A percentile compares a stretch with the other conserved stretches of the same genome.
Evolutionary conservation across 2,329 filamentous ascomycete genomes (phyloP).

Genomic region (Epicoccum sorghinum): DNA sequence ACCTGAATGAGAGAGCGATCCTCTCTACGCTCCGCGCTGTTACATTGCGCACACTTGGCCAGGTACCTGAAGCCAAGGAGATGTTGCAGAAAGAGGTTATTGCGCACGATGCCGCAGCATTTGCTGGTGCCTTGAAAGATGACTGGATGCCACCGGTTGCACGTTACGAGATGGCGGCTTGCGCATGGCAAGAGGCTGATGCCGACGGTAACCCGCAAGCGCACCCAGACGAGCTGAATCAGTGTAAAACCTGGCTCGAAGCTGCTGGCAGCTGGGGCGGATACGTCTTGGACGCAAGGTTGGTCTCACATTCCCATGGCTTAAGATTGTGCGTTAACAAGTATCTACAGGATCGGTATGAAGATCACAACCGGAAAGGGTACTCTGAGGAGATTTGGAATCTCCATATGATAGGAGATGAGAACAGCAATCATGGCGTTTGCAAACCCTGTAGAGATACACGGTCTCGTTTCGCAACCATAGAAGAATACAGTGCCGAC

Average conservation of each 20-base stretch:
- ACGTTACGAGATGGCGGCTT: constrained; percentile 84
- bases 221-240: constrained; percentile 57
- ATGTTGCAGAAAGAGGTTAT: constrained; percentile 69
- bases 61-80: constrained; percentile 67
- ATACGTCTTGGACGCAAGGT: constrained; percentile 74
- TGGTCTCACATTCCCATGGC: constrained; percentile 17
- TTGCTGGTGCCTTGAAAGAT: constrained; percentile 68
- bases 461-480: too few relatives aligned
- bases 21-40: constrained; percentile 70
- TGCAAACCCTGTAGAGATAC: too few relatives aligned
- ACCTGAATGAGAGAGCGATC: constrained; percentile 67
- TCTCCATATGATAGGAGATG: constrained; percentile 11
- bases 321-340: background rate
- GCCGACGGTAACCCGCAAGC: constrained; percentile 43
- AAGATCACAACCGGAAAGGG: constrained; percentile 72
- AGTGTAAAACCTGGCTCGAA: constrained; percentile 69
- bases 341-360: constrained; percentile 63
- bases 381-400: constrained; percentile 57
- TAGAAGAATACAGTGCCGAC: too few relatives aligned
- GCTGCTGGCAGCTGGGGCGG: constrained; percentile 72
- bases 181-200: constrained; percentile 73
- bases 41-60: constrained; percentile 67
- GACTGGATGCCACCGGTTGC: constrained; percentile 76
- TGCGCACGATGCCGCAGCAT: constrained; percentile 58
- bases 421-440: background rate